Percentiles rank a stretch among this genome's conserved stretches.
phyloP scores from a whole-genome alignment of 2,329 filamentous ascomycete genomes.

The Trichoderma breve region DNA sequence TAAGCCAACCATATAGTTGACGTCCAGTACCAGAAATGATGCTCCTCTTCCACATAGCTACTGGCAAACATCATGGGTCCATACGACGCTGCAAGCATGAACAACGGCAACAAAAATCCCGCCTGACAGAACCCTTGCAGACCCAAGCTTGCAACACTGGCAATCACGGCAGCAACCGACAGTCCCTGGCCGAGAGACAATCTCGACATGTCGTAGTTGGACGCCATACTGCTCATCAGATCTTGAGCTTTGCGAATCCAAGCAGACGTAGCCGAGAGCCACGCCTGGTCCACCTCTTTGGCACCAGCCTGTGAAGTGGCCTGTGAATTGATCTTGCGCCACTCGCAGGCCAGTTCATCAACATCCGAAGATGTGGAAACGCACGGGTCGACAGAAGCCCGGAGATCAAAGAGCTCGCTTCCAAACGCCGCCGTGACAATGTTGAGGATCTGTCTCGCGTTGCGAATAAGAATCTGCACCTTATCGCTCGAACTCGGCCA shows the following conservation, averaged over 20 bases:
- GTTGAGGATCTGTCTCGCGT: constrained; percentile 75
- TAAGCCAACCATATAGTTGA: constrained; percentile 66
- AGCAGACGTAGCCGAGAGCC: constrained; percentile 45
- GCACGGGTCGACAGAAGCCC: constrained; percentile 37
- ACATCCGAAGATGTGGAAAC: constrained; percentile 40
- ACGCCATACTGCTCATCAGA: constrained; percentile 84
- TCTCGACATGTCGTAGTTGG: constrained; percentile 77
- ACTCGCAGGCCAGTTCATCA: constrained; percentile 66
- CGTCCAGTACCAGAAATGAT: constrained; percentile 97
- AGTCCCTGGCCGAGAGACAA: constrained; percentile 50
- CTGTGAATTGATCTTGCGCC: constrained; percentile 44
- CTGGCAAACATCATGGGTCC: constrained; percentile 94
- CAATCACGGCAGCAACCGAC: constrained; percentile 34
- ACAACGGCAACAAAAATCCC: constrained; percentile 41
- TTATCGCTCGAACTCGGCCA: constrained; percentile 60
- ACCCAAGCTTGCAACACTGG: constrained; percentile 20
- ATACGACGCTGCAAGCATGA: constrained; percentile 60
- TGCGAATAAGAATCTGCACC: constrained; percentile 68
- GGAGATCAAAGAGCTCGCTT: constrained; percentile 41
- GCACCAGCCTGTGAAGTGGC: constrained; percentile 26
- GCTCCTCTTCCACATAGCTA: constrained; percentile 97
- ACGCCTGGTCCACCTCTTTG: constrained; percentile 36
- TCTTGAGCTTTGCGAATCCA: constrained; percentile 74
- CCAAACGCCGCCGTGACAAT: constrained; percentile 74
- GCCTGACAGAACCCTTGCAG: constrained; percentile 19